A percentile compares a stretch with the other conserved stretches of the same genome.
These are phyloP conservation scores for Lentinula lateritia DNA, from an alignment of 768 basidiomycete species.

Conservation along the genomic window DNA sequence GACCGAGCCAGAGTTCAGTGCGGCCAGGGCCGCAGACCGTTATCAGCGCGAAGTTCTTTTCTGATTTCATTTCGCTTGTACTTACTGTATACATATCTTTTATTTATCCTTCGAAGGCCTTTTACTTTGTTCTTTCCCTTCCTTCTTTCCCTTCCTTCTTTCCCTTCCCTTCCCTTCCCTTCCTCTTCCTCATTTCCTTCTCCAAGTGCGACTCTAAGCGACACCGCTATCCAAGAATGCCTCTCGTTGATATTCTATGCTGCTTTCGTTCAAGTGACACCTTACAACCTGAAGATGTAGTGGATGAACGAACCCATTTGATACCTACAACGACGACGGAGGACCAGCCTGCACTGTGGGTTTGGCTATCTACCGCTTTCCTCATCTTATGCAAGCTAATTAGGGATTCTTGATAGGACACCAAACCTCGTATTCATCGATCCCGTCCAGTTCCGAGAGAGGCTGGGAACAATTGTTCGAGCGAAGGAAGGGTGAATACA, in stretches of 20 bases:
- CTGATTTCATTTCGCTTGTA: neutral
- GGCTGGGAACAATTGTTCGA: constrained; percentile 2
- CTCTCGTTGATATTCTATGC: neutral
- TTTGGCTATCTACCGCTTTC: neutral
- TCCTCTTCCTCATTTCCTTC: no score
- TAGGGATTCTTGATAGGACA: neutral
- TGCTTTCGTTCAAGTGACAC: neutral
- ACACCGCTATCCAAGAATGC: neutral
- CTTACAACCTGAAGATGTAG: neutral
- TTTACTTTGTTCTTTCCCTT: neutral
- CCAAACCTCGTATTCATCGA: neutral
- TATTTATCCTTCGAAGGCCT: neutral
- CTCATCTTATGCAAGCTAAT: neutral
- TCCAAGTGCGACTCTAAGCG: no score
- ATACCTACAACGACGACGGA: neutral
- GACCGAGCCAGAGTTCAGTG: neutral
- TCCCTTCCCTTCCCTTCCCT: neutral
- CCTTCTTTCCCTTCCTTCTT: neutral
- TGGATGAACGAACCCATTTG: neutral
- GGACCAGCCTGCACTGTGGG: neutral
- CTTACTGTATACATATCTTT: neutral
- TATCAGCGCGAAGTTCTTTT: neutral
- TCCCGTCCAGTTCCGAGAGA: neutral
- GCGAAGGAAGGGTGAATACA: constrained; percentile 1
- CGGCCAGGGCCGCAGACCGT: neutral